Percentiles rank a stretch among this genome's conserved stretches.
Conservation (phyloP, 768 basidiomycete genomes). For the Auriculariales sp. region DNA sequence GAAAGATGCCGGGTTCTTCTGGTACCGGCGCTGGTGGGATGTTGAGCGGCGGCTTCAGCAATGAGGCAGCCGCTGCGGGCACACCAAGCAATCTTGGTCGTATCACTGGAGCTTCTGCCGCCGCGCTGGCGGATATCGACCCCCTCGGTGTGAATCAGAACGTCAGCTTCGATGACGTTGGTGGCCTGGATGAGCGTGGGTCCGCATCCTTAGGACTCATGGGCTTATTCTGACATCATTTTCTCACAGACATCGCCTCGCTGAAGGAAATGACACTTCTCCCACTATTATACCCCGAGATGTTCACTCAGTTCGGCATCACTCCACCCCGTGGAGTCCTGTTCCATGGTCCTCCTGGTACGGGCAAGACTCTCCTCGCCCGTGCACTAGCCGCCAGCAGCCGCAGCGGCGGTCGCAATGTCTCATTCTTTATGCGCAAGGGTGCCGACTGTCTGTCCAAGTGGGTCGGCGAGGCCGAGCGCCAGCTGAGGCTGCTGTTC, state of each 20-base stretch:
- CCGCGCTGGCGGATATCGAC: conserved; percentile 87
- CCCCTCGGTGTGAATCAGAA: conserved; percentile 87
- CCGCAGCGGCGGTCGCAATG: conserved; percentile 70
- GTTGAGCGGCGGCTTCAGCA: conserved; percentile 29
- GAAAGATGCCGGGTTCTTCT: conserved; percentile 26
- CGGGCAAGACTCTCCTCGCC: conserved; percentile 89
- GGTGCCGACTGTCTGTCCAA: conserved; percentile 96
- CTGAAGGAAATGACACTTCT: conserved; percentile 97
- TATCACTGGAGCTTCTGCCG: conserved; percentile 55
- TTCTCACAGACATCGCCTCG: conserved; percentile 69
- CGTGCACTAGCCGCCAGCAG: conserved; percentile 89
- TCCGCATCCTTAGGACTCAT: conserved; percentile 8
- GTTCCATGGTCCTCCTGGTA: conserved; percentile 98
- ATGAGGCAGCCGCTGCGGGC: conserved; percentile 51
- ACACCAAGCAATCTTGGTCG: conserved; percentile 80
- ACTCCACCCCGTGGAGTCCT: conserved; percentile 94
- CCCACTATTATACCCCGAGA: conserved; percentile 88
- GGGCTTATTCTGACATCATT: conserved; percentile 2
- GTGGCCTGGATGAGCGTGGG: conserved; percentile 87
- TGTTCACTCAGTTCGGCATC: conserved; percentile 86
- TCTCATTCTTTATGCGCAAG: conserved; percentile 99
- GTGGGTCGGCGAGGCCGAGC: conserved; percentile 98
- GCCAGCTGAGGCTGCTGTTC: conserved; percentile 86
- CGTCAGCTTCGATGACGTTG: conserved; percentile 93
- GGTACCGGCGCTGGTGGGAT: conserved; percentile 27